Evolutionary conservation across 352 stramenopile species (phyloP).

Genomic region (Pythium dissimile): DNA sequence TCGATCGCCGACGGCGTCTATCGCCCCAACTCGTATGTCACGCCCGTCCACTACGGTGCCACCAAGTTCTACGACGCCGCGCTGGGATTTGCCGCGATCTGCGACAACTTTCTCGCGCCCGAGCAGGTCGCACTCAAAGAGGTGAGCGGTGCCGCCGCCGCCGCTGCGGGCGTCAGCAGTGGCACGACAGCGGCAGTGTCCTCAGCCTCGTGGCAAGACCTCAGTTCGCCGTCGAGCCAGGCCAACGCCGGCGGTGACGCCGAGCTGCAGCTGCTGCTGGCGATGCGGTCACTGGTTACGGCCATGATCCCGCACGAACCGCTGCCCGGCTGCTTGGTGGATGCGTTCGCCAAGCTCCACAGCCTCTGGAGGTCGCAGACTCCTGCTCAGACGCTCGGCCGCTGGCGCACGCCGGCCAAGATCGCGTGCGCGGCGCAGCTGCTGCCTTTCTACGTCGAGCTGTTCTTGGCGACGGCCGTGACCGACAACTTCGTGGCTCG

Average conservation of each 20-base stretch:
- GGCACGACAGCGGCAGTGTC: slow-evolving; percentile 20
- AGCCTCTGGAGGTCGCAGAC: slow-evolving; percentile 4
- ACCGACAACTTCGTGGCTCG: neutral
- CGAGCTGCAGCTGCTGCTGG: slow-evolving; percentile 34
- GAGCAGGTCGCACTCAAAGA: slow-evolving; percentile 53
- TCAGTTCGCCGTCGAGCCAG: slow-evolving; percentile 14
- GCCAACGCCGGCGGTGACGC: slow-evolving; percentile 20
- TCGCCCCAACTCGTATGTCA: slow-evolving; percentile 40
- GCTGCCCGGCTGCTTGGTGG: slow-evolving; percentile 34
- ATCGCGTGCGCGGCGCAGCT: slow-evolving; percentile 1
- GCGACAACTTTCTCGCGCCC: slow-evolving; percentile 56
- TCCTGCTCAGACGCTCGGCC: neutral
- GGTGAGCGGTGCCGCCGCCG: neutral
- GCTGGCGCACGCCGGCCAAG: slow-evolving; percentile 16
- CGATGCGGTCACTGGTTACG: slow-evolving; percentile 25
- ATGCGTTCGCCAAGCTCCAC: slow-evolving; percentile 38
- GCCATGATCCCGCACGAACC: slow-evolving; percentile 40
- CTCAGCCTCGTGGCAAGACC: slow-evolving; percentile 34
- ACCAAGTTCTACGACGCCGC: slow-evolving; percentile 37
- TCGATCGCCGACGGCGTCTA: slow-evolving; percentile 47
- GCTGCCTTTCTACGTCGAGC: slow-evolving; percentile 21
- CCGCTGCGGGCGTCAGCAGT: neutral
- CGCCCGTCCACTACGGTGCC: slow-evolving; percentile 37
- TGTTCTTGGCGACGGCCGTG: slow-evolving; percentile 7
- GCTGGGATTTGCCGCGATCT: slow-evolving; percentile 45